These are phyloP conservation scores for Candida hispaniensis DNA, from an alignment of 805 yeast genomes.

Conservation along the genomic window DNA sequence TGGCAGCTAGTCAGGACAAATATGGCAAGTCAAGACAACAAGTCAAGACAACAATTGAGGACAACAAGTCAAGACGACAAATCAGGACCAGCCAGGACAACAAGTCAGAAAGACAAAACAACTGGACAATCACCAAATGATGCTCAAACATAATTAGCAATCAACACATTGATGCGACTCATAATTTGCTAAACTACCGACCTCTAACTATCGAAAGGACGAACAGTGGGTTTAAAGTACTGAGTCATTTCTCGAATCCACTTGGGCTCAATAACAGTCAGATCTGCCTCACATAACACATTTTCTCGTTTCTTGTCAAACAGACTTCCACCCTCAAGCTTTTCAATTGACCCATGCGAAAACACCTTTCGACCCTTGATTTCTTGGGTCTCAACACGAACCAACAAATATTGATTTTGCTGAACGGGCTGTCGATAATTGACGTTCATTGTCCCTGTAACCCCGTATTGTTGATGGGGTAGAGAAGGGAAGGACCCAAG, in stretches of 20 bases:
- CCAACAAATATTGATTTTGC: slow-evolving; percentile 49
- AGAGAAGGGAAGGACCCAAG: slow-evolving; percentile 62
- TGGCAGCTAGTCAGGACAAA: too few relatives aligned
- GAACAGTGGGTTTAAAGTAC: too few relatives aligned
- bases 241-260: slow-evolving; percentile 63
- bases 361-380: slow-evolving; percentile 61
- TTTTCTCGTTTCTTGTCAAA: slow-evolving; percentile 26
- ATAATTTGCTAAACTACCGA: too few relatives aligned
- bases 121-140: too few relatives aligned
- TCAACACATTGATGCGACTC: too few relatives aligned
- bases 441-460: slow-evolving; percentile 64
- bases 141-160: too few relatives aligned
- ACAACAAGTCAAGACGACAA: too few relatives aligned
- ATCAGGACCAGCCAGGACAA: too few relatives aligned
- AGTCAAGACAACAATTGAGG: too few relatives aligned
- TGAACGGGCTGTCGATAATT: slow-evolving; percentile 38
- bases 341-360: slow-evolving; percentile 50
- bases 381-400: slow-evolving; percentile 53
- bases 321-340: slow-evolving; percentile 29
- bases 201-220: too few relatives aligned
- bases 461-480: slow-evolving; percentile 63
- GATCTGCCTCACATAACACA: slow-evolving; percentile 49
- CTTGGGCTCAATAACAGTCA: slow-evolving; percentile 73
- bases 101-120: too few relatives aligned
- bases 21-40: too few relatives aligned